A percentile compares a stretch with the other conserved stretches of the same genome.
Evolutionary conservation across 108 stramenopile species (phyloP).

Genomic region (Discostella pseudostelligera): DNA sequence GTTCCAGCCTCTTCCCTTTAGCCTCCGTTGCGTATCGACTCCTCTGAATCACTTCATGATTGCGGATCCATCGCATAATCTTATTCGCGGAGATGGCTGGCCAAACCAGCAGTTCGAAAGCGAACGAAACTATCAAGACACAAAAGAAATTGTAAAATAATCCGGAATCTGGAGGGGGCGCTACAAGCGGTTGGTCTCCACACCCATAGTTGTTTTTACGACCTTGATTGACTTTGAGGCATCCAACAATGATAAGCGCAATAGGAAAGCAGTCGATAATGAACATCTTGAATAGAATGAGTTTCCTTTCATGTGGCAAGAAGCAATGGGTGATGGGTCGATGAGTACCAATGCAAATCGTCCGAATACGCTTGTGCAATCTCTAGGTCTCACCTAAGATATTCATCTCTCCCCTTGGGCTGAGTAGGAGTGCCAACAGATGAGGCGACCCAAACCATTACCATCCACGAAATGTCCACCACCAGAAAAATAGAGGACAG

Average conservation of each 20-base stretch:
- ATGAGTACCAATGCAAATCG: background rate
- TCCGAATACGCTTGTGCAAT: no score
- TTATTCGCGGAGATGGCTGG: conserved; percentile 29
- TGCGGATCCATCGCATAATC: conserved; percentile 14
- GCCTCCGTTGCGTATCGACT: conserved; percentile 20
- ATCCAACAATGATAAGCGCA: conserved; percentile 2
- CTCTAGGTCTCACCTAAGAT: conserved; percentile 13
- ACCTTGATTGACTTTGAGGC: background rate
- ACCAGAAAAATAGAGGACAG: background rate
- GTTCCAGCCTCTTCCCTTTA: conserved; percentile 30
- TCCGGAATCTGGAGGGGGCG: conserved; percentile 3
- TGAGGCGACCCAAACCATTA: conserved; percentile 23
- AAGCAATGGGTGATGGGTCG: background rate
- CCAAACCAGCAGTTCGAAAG: conserved; percentile 30
- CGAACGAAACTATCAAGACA: conserved; percentile 31
- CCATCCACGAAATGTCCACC: conserved; percentile 20
- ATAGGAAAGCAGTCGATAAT: conserved; percentile 26
- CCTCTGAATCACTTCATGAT: background rate
- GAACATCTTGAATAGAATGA: conserved; percentile 32
- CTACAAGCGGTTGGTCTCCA: conserved; percentile 5
- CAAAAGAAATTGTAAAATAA: conserved; percentile 16
- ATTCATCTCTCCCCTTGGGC: conserved; percentile 26
- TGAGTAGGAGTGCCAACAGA: conserved; percentile 32
- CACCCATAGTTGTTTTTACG: conserved; percentile 41
- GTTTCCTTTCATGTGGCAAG: background rate